These are phyloP conservation scores for Blastomyces parvus DNA, from an alignment of 2,329 filamentous ascomycete genomes.

Conservation along the genomic window DNA sequence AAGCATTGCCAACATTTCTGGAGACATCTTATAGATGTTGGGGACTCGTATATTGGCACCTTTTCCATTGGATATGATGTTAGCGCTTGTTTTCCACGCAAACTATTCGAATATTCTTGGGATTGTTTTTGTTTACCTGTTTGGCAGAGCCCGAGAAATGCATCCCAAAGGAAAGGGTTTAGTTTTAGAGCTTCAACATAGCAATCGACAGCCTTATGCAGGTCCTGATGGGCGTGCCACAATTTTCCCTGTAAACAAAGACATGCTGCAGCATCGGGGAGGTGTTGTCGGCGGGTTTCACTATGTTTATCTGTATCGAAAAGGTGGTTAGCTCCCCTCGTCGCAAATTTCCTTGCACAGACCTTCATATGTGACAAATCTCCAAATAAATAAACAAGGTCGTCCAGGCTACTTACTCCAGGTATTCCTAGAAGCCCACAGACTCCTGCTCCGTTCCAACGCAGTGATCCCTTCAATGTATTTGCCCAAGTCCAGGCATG, in stretches of 20 bases:
- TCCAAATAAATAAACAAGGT: not conserved
- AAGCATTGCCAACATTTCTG: constrained; percentile 50
- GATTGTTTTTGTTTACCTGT: constrained; percentile 40
- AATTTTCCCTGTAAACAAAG: constrained; percentile 78
- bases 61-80: constrained; percentile 27
- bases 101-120: not conserved
- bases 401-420: constrained; percentile 52
- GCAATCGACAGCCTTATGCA: constrained; percentile 71
- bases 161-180: constrained; percentile 98
- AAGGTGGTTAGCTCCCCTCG: not conserved
- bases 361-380: not conserved
- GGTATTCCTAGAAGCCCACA: constrained; percentile 65
- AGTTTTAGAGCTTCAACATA: constrained; percentile 81
- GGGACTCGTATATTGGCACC: constrained; percentile 69
- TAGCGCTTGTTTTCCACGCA: not conserved
- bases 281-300: constrained; percentile 60
- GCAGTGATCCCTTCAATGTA: constrained; percentile 73
- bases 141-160: constrained; percentile 80
- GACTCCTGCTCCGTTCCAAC: constrained; percentile 67
- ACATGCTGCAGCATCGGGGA: constrained; percentile 77
- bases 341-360: not conserved
- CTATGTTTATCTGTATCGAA: constrained; percentile 54
- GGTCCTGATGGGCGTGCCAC: constrained; percentile 67
- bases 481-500: constrained; percentile 69
- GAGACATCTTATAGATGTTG: constrained; percentile 74